A percentile compares a stretch with the other conserved stretches of the same genome.
Evolutionary conservation across 441 rosid species (phyloP).

Genomic region (Capsella rubella): DNA sequence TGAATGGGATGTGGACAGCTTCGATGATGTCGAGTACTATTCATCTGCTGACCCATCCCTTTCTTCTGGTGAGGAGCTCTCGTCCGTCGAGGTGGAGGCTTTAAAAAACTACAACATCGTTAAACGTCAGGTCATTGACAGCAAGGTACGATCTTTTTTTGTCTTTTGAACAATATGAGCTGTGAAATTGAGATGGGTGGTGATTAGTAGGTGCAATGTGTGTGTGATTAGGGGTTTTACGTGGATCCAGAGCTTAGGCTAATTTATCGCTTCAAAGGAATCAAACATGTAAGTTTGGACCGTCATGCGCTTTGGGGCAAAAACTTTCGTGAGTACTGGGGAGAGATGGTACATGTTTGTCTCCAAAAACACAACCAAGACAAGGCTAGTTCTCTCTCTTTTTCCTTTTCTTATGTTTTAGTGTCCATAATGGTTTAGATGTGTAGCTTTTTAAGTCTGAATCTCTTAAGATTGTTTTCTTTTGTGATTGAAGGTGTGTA

Average conservation of each 20-base stretch:
- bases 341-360: background rate
- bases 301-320: background rate
- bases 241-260: background rate
- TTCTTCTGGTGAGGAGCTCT: background rate
- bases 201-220: too few species aligned
- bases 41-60: background rate
- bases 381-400: background rate
- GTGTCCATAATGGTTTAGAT: too few species aligned
- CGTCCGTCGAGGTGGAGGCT: background rate
- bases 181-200: background rate
- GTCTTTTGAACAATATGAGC: background rate
- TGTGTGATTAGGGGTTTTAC: background rate
- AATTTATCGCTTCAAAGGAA: background rate
- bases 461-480: too few species aligned
- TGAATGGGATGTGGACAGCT: too few species aligned
- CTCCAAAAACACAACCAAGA: background rate
- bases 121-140: constrained; percentile 11
- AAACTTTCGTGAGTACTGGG: background rate
- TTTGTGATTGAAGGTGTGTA: too few species aligned
- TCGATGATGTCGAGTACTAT: too few species aligned
- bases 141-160: background rate
- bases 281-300: background rate
- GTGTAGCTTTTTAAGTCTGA: too few species aligned
- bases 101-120: background rate
- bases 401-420: too few species aligned